Evolutionary conservation across 2,329 filamentous ascomycete species (phyloP).

Genomic region (Botryotinia narcissicola): DNA sequence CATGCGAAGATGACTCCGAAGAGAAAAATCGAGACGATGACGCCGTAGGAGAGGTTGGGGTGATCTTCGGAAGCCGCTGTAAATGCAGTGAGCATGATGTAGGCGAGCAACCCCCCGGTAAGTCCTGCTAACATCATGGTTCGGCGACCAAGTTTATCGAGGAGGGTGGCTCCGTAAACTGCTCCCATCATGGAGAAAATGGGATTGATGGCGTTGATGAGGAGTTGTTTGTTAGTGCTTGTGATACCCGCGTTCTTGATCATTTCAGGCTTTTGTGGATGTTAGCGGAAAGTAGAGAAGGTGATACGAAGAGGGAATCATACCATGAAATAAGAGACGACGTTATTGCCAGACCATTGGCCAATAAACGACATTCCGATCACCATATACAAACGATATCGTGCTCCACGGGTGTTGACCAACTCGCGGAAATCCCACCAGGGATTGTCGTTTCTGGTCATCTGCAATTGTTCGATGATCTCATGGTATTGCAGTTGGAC

Average conservation of each 20-base stretch:
- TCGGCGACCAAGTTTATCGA: slow-evolving; percentile 46
- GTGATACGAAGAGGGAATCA: neutral
- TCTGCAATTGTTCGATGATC: slow-evolving; percentile 50
- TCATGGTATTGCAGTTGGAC: slow-evolving; percentile 58
- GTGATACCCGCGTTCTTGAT: slow-evolving; percentile 42
- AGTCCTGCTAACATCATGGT: slow-evolving; percentile 41
- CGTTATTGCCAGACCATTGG: slow-evolving; percentile 47
- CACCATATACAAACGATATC: slow-evolving; percentile 51
- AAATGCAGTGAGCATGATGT: slow-evolving; percentile 33
- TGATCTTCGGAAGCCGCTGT: slow-evolving; percentile 35
- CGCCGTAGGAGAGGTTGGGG: slow-evolving; percentile 44
- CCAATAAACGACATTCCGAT: slow-evolving; percentile 53
- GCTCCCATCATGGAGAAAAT: slow-evolving; percentile 45
- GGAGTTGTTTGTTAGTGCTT: slow-evolving; percentile 34
- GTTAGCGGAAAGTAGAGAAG: neutral
- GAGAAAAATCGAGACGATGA: slow-evolving; percentile 50
- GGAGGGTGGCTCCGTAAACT: slow-evolving; percentile 45
- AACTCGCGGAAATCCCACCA: slow-evolving; percentile 60
- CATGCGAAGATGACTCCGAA: slow-evolving; percentile 46
- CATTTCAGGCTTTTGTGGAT: slow-evolving; percentile 42
- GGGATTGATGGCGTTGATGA: slow-evolving; percentile 40
- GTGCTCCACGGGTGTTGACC: slow-evolving; percentile 46
- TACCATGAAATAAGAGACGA: slow-evolving; percentile 42
- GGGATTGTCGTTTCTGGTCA: slow-evolving; percentile 52
- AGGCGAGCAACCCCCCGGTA: slow-evolving; percentile 28